A percentile compares a stretch with the other conserved stretches of the same genome.
phyloP scores from a whole-genome alignment of 495 filamentous ascomycete genomes.

The Penicillium fimorum region DNA sequence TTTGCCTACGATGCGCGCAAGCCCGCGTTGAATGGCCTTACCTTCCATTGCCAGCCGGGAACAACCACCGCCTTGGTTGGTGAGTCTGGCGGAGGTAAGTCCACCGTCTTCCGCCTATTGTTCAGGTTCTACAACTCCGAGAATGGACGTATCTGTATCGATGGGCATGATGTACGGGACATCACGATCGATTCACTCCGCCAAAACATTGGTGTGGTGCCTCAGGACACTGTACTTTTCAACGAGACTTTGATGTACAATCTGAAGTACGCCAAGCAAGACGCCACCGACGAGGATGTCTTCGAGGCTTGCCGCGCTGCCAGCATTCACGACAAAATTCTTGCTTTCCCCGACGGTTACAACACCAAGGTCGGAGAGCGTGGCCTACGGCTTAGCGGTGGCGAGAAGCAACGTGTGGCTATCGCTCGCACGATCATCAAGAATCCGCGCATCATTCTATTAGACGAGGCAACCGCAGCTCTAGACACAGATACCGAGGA shows the following conservation, averaged over 20 bases:
- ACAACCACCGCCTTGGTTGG: conserved; percentile 95
- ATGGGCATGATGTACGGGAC: conserved; percentile 78
- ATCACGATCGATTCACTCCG: conserved; percentile 93
- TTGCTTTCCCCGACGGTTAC: conserved; percentile 90
- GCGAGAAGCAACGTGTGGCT: conserved; percentile 95
- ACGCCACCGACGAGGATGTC: conserved; percentile 82
- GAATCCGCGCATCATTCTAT: conserved; percentile 89
- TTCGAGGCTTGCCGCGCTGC: conserved; percentile 87
- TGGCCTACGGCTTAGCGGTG: conserved; percentile 86
- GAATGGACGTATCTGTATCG: conserved; percentile 75
- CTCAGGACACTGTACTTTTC: conserved; percentile 94
- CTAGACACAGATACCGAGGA: conserved; percentile 95
- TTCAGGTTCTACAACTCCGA: conserved; percentile 91
- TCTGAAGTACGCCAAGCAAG: conserved; percentile 86
- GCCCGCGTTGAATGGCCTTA: conserved; percentile 77
- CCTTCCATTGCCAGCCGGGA: conserved; percentile 79
- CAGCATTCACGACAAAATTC: conserved; percentile 93
- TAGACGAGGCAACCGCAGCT: conserved; percentile 95
- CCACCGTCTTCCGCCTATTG: conserved; percentile 91
- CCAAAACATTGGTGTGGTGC: conserved; percentile 88
- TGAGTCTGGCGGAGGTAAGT: conserved; percentile 95
- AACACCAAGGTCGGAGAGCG: conserved; percentile 92
- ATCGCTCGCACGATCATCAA: conserved; percentile 97
- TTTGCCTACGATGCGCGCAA: conserved; percentile 90
- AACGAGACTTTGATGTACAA: conserved; percentile 98